phyloP scores from a whole-genome alignment of 176 grass and related monocot species.

The Alopecurus myosuroides region DNA sequence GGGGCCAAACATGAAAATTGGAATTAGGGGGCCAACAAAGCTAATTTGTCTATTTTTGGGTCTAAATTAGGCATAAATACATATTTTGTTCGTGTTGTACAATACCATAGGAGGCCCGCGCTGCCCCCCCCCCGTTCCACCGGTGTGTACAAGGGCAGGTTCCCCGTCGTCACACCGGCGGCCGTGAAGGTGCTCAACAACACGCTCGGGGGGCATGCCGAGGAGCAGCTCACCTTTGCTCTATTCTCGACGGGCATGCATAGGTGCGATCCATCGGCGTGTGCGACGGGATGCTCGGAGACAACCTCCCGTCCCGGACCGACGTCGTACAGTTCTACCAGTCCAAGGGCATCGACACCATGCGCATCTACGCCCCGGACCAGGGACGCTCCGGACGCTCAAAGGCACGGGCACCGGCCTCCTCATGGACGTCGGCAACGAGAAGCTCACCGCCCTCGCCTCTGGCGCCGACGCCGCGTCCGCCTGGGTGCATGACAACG shows the following conservation, averaged over 20 bases:
- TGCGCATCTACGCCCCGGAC: slow-evolving; percentile 59
- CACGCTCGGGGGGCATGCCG: background rate
- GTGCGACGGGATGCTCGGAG: slow-evolving; percentile 70
- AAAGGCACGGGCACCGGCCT: slow-evolving; percentile 46
- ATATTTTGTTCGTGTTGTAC: too few species aligned
- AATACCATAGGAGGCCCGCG: too few species aligned
- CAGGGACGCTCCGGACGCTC: slow-evolving; percentile 47
- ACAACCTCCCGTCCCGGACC: slow-evolving; percentile 71
- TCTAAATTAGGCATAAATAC: too few species aligned
- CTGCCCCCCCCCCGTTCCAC: too few species aligned
- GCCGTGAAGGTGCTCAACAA: slow-evolving; percentile 54
- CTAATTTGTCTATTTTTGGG: too few species aligned
- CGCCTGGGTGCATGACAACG: slow-evolving; percentile 37
- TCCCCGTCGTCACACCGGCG: slow-evolving; percentile 36
- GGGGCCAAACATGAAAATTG: too few species aligned
- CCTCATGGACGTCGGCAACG: slow-evolving; percentile 67
- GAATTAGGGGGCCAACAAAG: too few species aligned
- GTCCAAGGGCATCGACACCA: slow-evolving; percentile 49
- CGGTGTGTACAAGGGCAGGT: slow-evolving; percentile 45
- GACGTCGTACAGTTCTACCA: slow-evolving; percentile 79
- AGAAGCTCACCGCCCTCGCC: slow-evolving; percentile 65
- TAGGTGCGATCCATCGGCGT: slow-evolving; percentile 43
- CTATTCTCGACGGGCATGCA: background rate
- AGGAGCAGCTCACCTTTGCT: too few species aligned
- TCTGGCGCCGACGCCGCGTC: slow-evolving; percentile 47